Evolutionary conservation across 1,284 basidiomycete species (phyloP), one percentile per base, ranked within the genome.

Genomic region (Ceratobasidium sp.): DNA sequence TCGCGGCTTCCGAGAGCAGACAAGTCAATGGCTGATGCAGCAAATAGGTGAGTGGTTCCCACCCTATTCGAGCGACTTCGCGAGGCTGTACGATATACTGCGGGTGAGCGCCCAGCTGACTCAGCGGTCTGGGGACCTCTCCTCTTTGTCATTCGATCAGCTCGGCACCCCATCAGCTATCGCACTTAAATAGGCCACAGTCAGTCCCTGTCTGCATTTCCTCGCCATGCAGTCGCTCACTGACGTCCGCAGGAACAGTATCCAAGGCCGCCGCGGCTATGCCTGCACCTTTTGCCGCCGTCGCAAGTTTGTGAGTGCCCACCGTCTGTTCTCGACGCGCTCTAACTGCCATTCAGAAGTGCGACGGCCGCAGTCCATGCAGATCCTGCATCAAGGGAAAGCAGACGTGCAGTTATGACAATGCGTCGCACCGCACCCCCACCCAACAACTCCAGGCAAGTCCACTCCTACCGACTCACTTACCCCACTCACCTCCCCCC

Each of bases 361-460:
- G 66, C 54, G 66, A 71, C 54, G 66, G 66, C 4, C 66, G 66
- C 22, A 58, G 24, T 11, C 66, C 66, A 2, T 71, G 66, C 54
- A 43, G 56, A 27, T 71, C 66, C 9, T 71, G 66, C 41, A 14
- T 71, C 66, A 71, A 71, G 27, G 56, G 53, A 39, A 71, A 71
- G 41, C 66, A 71, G 29, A 71, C 66, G 3, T 71, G 66, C 24
- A 71, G 41, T 54, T 71, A 71, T 22, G 66, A 71, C 39, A 71
- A 71, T 31, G 54, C 54, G 13, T 58, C 66, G 19, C 66, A 71
- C 16, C 53, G 66, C 41, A 71, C 66, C 0, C 66, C 66, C 22
- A 71, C 66, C 29, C 66, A 71, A 37, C 27, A 59, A 2, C 41
- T 71, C 16, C 66, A 71, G 66, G 66, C 43, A 49, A 14, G 66